Conservation (phyloP, 2,329 filamentous ascomycete genomes). For the Fusarium transvaalense region DNA sequence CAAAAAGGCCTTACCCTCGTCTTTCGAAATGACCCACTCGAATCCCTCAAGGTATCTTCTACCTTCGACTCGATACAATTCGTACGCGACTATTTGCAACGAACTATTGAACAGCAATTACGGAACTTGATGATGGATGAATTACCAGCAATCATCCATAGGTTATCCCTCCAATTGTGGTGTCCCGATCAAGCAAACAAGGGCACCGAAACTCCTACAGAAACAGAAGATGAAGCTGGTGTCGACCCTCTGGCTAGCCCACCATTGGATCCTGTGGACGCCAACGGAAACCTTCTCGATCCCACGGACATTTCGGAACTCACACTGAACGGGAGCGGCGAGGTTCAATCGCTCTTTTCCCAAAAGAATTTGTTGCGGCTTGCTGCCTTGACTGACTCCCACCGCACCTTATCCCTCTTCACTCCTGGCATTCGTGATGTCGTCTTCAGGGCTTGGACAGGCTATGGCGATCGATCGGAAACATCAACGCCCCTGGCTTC, state of each 20-base stretch:
- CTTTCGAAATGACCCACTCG: constrained; percentile 96
- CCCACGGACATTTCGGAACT: constrained; percentile 80
- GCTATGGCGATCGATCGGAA: constrained; percentile 78
- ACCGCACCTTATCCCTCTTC: constrained; percentile 90
- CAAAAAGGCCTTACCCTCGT: constrained; percentile 97
- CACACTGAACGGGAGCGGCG: constrained; percentile 81
- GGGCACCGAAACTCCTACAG: constrained; percentile 63
- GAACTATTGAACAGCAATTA: constrained; percentile 93
- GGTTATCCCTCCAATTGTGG: constrained; percentile 88
- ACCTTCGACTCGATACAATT: constrained; percentile 99
- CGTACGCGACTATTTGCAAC: constrained; percentile 95
- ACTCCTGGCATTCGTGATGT: constrained; percentile 91
- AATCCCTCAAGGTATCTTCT: constrained; percentile 97
- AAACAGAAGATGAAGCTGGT: constrained; percentile 68
- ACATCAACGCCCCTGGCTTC: constrained; percentile 61
- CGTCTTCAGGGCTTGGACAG: constrained; percentile 93
- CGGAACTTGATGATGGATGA: constrained; percentile 98
- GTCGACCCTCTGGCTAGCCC: constrained; percentile 86
- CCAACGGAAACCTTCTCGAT: constrained; percentile 81
- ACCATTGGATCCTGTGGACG: constrained; percentile 84
- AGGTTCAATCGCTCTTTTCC: constrained; percentile 91
- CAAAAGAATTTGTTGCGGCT: constrained; percentile 92
- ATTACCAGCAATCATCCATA: constrained; percentile 94
- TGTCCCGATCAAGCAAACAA: constrained; percentile 79
- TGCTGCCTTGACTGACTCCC: constrained; percentile 85